phyloP scores from a whole-genome alignment of 352 stramenopile species.

The Pythium coloratum region DNA sequence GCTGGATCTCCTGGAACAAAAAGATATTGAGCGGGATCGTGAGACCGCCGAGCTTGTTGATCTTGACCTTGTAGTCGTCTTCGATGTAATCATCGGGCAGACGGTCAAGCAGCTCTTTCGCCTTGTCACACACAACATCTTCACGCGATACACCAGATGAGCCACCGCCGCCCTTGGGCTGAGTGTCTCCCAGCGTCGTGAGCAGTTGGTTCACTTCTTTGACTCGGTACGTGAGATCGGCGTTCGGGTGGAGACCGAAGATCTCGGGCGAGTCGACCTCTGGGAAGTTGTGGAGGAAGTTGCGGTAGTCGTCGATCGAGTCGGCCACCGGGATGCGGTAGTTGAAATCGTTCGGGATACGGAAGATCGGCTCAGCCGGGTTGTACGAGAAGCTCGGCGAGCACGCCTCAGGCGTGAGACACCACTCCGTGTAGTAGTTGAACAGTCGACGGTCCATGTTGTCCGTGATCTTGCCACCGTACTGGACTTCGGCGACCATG shows the following conservation, averaged over 20 bases:
- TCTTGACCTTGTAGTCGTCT: slow-evolving; percentile 98
- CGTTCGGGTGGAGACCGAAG: slow-evolving; percentile 98
- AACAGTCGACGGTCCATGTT: slow-evolving; percentile 97
- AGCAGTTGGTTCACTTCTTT: slow-evolving; percentile 96
- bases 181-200: slow-evolving; percentile 91
- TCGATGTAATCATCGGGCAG: slow-evolving; percentile 97
- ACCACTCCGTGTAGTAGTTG: slow-evolving; percentile 98
- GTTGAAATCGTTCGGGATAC: slow-evolving; percentile 93
- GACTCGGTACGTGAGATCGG: slow-evolving; percentile 97
- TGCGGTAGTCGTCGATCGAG: slow-evolving; percentile 94
- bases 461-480: slow-evolving; percentile 99
- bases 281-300: slow-evolving; percentile 94
- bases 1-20: slow-evolving; percentile 98
- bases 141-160: slow-evolving; percentile 90
- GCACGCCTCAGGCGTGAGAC: slow-evolving; percentile 89
- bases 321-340: slow-evolving; percentile 90
- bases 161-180: slow-evolving; percentile 93
- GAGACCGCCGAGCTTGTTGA: slow-evolving; percentile 90
- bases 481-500: slow-evolving; percentile 98
- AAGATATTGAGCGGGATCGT: slow-evolving; percentile 98
- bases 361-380: slow-evolving; percentile 92
- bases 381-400: slow-evolving; percentile 94
- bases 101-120: slow-evolving; percentile 91
- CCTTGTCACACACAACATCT: slow-evolving; percentile 96
- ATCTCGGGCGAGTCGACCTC: slow-evolving; percentile 99